A percentile compares a stretch with the other conserved stretches of the same genome.
Evolutionary conservation across 768 basidiomycete genomes (phyloP).

Genomic region (Pholiota conissans): DNA sequence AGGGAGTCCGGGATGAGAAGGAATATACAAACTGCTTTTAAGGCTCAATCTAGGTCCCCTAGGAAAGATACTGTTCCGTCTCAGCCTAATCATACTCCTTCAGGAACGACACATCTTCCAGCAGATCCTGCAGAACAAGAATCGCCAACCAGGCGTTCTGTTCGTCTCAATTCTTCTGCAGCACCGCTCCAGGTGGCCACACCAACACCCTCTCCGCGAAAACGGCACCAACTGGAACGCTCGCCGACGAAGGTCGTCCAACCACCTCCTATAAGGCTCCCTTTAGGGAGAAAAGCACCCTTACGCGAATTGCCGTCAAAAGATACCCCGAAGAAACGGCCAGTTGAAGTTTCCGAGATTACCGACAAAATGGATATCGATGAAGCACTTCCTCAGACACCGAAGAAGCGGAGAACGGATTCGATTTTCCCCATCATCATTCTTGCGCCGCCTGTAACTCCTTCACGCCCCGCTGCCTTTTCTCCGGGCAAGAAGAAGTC

Average conservation of each 20-base stretch:
- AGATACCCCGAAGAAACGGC: slow-evolving; percentile 40
- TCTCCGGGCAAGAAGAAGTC: background rate
- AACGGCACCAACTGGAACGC: slow-evolving; percentile 17
- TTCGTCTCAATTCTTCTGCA: background rate
- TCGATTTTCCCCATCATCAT: background rate
- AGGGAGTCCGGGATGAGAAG: slow-evolving; percentile 11
- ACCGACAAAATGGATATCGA: slow-evolving; percentile 20
- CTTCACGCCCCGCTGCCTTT: background rate
- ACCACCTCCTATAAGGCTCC: slow-evolving; percentile 3
- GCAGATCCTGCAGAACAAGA: slow-evolving; percentile 10
- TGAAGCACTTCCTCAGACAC: slow-evolving; percentile 35
- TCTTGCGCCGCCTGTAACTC: background rate
- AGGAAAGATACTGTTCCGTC: background rate
- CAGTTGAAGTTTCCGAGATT: slow-evolving; percentile 8
- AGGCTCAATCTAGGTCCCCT: background rate
- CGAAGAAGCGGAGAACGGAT: slow-evolving; percentile 39
- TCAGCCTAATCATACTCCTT: background rate
- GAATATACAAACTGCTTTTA: slow-evolving; percentile 9
- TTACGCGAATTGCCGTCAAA: slow-evolving; percentile 34
- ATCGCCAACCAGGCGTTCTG: slow-evolving; percentile 9
- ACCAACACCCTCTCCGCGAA: slow-evolving; percentile 15
- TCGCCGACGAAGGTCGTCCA: slow-evolving; percentile 22
- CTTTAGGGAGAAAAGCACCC: slow-evolving; percentile 16
- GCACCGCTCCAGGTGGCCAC: background rate
- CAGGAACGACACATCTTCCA: background rate